A percentile compares a stretch with the other conserved stretches of the same genome.
Conservation (phyloP, 805 yeast species). For the Wickerhamia fluorescens region DNA sequence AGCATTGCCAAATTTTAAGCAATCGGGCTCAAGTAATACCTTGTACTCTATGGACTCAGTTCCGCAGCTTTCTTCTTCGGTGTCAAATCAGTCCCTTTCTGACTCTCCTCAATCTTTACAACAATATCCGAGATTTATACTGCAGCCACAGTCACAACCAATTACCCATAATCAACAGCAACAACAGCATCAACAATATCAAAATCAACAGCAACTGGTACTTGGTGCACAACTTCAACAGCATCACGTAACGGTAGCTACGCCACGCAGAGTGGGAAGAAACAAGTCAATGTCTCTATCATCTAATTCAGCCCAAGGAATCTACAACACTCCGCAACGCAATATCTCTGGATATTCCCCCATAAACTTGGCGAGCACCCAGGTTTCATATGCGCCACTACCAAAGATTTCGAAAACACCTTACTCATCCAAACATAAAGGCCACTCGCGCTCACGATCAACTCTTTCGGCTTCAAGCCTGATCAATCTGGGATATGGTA, state of each 20-base stretch:
- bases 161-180: constrained; percentile 4
- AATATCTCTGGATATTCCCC: constrained; percentile 14
- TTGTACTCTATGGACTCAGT: constrained; percentile 27
- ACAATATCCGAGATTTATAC: too few species aligned
- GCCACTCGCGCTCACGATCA: constrained; percentile 36
- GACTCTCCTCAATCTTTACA: constrained; percentile 25
- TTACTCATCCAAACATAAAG: constrained; percentile 16
- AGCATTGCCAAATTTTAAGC: constrained; percentile 2
- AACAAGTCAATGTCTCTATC: constrained; percentile 29
- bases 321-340: constrained; percentile 30
- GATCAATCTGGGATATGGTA: too few species aligned
- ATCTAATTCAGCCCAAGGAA: constrained; percentile 15
- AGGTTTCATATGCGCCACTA: too few species aligned
- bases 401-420: constrained; percentile 33
- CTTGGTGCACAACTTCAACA: too few species aligned
- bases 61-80: constrained; percentile 30
- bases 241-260: constrained; percentile 13
- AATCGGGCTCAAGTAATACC: constrained; percentile 15
- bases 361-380: constrained; percentile 11
- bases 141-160: constrained; percentile 1
- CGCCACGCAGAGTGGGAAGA: constrained; percentile 29
- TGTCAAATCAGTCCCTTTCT: constrained; percentile 26
- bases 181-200: constrained; percentile 5
- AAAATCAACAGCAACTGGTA: constrained; percentile 3
- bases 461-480: constrained; percentile 23